Percentiles rank a stretch among this genome's conserved stretches.
Conservation (phyloP, 2,329 filamentous ascomycete genomes). For the Trichoderma afroharzianum region DNA sequence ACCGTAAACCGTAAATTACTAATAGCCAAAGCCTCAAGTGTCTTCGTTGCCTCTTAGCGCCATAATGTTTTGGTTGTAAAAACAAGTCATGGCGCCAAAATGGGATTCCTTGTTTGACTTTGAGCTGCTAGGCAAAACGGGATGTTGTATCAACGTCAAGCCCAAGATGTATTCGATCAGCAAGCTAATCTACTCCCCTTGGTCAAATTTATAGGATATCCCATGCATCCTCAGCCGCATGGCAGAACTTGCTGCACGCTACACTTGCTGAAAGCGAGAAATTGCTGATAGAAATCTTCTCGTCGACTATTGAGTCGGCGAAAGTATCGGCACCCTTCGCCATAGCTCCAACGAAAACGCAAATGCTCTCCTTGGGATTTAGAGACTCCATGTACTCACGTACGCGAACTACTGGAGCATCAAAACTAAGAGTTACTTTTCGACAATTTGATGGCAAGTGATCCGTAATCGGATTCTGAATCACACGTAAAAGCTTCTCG, state of each 20-base stretch:
- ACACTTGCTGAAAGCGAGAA: constrained; percentile 97
- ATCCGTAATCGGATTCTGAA: constrained; percentile 96
- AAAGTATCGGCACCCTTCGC: constrained; percentile 96
- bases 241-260: constrained; percentile 99
- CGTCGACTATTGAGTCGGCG: constrained; percentile 89
- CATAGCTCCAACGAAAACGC: constrained; percentile 98
- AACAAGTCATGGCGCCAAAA: neutral
- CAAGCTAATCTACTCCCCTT: constrained; percentile 12
- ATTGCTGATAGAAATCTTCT: constrained; percentile 97
- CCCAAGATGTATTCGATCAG: constrained; percentile 26
- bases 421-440: constrained; percentile 95
- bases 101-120: neutral
- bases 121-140: constrained; percentile 32
- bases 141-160: constrained; percentile 71
- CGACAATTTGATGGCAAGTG: constrained; percentile 95
- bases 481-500: constrained; percentile 95
- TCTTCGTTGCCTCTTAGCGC: neutral
- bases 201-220: constrained; percentile 68
- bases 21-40: neutral
- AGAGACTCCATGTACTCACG: constrained; percentile 83
- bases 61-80: constrained; percentile 14
- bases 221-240: constrained; percentile 96
- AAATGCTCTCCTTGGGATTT: constrained; percentile 83
- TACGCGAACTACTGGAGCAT: constrained; percentile 80
- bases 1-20: neutral